These are phyloP conservation scores for Psidium friedrichsthalianum DNA, from an alignment of 345 rosid genomes.

Conservation along the genomic window DNA sequence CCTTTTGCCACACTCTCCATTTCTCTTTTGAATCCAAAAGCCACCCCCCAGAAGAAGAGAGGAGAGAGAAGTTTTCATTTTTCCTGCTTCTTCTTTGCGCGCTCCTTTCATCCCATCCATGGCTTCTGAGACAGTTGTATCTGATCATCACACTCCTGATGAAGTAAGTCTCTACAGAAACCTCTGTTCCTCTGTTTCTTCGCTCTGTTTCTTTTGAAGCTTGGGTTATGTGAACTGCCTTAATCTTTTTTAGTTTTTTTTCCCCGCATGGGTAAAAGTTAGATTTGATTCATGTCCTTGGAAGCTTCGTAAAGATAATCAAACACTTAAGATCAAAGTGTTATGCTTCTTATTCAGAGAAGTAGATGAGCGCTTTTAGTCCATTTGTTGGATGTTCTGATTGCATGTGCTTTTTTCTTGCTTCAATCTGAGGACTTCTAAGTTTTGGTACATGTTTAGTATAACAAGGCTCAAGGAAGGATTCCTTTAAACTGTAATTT, in stretches of 20 bases:
- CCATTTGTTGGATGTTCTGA: not conserved
- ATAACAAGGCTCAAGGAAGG: not conserved
- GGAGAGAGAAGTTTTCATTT: not conserved
- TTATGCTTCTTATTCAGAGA: not conserved
- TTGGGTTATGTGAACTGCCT: not conserved
- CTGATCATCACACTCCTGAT: conserved; percentile 8
- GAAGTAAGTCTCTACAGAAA: conserved; percentile 6
- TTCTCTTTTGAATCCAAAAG: not conserved
- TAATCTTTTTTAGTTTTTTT: not conserved
- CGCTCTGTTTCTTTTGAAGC: not conserved
- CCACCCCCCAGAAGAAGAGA: not conserved
- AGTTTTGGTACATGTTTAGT: not conserved
- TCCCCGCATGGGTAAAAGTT: not conserved
- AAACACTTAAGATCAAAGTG: not conserved
- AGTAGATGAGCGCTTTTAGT: not conserved
- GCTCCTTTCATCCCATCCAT: not conserved
- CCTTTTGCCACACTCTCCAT: not conserved
- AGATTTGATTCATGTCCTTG: not conserved
- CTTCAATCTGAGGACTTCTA: not conserved
- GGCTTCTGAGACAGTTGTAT: conserved; percentile 17
- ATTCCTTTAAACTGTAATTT: not conserved
- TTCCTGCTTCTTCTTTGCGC: not conserved
- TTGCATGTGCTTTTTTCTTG: not conserved
- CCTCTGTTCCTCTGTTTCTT: not conserved
- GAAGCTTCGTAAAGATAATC: not conserved